Conservation (phyloP, 2,329 filamentous ascomycete species). For the Arthrobotrys megalospora region DNA sequence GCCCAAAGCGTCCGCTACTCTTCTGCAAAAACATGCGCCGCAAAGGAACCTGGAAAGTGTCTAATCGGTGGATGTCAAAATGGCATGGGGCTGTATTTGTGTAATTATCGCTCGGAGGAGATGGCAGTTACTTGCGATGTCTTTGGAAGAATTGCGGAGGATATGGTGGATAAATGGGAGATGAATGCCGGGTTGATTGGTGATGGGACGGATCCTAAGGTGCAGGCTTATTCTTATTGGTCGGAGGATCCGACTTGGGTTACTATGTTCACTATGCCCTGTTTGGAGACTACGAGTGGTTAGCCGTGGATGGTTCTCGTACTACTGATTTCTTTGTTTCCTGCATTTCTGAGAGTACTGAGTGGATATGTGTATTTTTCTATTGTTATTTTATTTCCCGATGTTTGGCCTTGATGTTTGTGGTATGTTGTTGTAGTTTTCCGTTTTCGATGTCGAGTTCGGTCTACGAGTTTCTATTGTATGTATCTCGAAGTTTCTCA, state of each 20-base stretch:
- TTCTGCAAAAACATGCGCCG: neutral
- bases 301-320: neutral
- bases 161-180: conserved; percentile 29
- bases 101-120: conserved; percentile 30
- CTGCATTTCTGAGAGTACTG: too few species aligned
- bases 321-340: too few species aligned
- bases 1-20: neutral
- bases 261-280: conserved; percentile 42
- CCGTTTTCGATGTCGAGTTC: too few species aligned
- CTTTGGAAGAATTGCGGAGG: conserved; percentile 5
- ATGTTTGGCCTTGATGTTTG: too few species aligned
- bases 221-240: conserved; percentile 45
- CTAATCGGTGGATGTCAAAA: conserved; percentile 24
- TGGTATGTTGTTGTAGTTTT: too few species aligned
- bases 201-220: conserved; percentile 7
- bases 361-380: too few species aligned
- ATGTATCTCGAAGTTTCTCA: too few species aligned
- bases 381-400: too few species aligned
- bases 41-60: conserved; percentile 16
- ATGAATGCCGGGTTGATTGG: neutral
- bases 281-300: neutral
- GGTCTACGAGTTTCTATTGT: too few species aligned
- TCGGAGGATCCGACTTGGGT: conserved; percentile 41
- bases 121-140: conserved; percentile 12
- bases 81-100: conserved; percentile 31